These are phyloP conservation scores for Saccharomycopsis hybrid DNA, from an alignment of 1,139 yeast species.

Conservation along the genomic window DNA sequence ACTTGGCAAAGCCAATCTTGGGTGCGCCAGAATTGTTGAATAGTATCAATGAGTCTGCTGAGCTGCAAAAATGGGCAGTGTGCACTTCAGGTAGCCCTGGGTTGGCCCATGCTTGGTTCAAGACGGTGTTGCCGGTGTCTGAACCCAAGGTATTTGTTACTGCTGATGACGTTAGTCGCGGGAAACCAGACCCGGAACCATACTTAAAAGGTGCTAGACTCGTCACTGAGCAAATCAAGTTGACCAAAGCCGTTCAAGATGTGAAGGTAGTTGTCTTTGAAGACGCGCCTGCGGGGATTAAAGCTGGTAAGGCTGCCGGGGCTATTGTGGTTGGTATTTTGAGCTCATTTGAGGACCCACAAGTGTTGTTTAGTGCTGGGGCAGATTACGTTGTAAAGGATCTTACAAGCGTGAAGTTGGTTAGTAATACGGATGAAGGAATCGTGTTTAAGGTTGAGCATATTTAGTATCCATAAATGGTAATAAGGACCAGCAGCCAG, in stretches of 20 bases:
- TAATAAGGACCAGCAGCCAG: too few relatives aligned
- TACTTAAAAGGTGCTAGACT: constrained; percentile 37
- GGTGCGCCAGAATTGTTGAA: constrained; percentile 58
- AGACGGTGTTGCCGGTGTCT: constrained; percentile 52
- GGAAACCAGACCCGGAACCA: constrained; percentile 78
- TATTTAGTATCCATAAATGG: neutral
- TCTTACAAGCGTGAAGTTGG: constrained; percentile 39
- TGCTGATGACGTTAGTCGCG: constrained; percentile 61
- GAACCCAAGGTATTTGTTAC: constrained; percentile 66
- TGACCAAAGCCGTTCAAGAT: constrained; percentile 28
- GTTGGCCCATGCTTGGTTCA: constrained; percentile 44
- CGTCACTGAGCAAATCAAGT: constrained; percentile 50
- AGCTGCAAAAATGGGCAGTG: constrained; percentile 57
- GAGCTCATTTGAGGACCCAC: constrained; percentile 62
- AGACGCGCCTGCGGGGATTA: constrained; percentile 78
- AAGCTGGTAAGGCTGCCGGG: constrained; percentile 73
- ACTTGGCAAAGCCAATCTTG: constrained; percentile 56
- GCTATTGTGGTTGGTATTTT: constrained; percentile 63
- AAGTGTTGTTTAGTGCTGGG: constrained; percentile 57
- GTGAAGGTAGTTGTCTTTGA: constrained; percentile 61
- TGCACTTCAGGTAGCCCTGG: constrained; percentile 72
- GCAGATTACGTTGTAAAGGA: constrained; percentile 71
- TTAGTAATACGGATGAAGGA: constrained; percentile 23
- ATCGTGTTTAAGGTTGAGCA: constrained; percentile 24
- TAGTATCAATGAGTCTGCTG: constrained; percentile 25